A percentile compares a stretch with the other conserved stretches of the same genome.
Evolutionary conservation across 306 rosid species (phyloP).

Genomic region (Prunus dulcis): DNA sequence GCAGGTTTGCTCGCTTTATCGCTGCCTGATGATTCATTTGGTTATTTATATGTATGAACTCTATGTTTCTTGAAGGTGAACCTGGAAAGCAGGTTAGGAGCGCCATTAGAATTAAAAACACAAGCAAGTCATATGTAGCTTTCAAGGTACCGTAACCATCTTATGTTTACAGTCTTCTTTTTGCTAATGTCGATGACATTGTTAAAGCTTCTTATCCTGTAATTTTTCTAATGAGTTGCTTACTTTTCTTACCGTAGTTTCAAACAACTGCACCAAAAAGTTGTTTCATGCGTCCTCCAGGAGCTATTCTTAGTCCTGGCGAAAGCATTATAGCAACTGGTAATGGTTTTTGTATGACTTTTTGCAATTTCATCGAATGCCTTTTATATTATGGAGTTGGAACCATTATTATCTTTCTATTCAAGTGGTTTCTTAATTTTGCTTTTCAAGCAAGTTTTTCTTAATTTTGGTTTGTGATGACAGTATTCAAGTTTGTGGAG

Average conservation of each 20-base stretch:
- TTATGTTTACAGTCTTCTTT: constrained; percentile 4
- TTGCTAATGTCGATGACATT: neutral
- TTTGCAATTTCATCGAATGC: neutral
- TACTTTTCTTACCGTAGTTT: constrained; percentile 46
- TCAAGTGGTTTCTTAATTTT: neutral
- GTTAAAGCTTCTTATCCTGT: neutral
- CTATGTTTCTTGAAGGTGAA: constrained; percentile 58
- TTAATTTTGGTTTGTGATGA: constrained; percentile 22
- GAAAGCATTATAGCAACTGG: constrained; percentile 97
- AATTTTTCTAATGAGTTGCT: constrained; percentile 24
- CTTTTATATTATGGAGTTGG: neutral
- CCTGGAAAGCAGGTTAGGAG: constrained; percentile 97
- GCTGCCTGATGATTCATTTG: neutral
- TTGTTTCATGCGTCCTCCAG: constrained; percentile 99
- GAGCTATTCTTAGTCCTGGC: constrained; percentile 93
- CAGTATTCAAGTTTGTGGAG: constrained; percentile 98
- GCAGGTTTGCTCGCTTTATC: neutral
- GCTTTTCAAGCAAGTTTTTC: neutral
- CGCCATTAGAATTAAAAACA: constrained; percentile 87
- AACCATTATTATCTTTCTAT: neutral
- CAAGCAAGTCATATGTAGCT: constrained; percentile 86
- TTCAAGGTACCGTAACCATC: constrained; percentile 62
- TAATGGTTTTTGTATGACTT: constrained; percentile 26
- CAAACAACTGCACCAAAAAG: constrained; percentile 99
- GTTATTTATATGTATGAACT: neutral